phyloP scores from a whole-genome alignment of 2,329 filamentous ascomycete species.

The Pseudogymnoascus sp. region DNA sequence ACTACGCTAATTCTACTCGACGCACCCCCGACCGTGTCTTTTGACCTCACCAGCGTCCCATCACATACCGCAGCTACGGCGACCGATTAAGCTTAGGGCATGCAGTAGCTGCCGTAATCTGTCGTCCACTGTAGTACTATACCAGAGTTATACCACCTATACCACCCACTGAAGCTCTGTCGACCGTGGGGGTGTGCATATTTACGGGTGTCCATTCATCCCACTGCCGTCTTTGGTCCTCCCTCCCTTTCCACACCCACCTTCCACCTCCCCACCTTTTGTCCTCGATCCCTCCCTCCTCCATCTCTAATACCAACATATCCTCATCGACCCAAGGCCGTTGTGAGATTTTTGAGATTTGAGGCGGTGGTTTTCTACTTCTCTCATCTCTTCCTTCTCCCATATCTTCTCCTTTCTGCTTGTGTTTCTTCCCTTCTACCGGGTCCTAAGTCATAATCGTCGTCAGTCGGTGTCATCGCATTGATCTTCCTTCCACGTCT shows the following conservation, averaged over 20 bases:
- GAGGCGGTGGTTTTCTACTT: constrained; percentile 7
- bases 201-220: background rate
- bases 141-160: background rate
- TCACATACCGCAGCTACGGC: background rate
- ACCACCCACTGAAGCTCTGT: background rate
- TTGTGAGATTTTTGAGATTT: constrained; percentile 8
- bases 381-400: constrained; percentile 7
- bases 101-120: background rate
- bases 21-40: background rate
- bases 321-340: background rate
- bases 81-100: background rate
- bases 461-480: constrained; percentile 8
- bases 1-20: background rate
- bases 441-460: background rate
- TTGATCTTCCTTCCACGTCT: constrained; percentile 10
- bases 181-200: background rate
- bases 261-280: constrained; percentile 3
- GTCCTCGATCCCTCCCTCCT: background rate
- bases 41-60: background rate
- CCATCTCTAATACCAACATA: background rate
- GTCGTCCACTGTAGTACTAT: background rate
- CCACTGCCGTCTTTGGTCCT: background rate
- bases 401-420: constrained; percentile 10
- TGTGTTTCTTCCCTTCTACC: constrained; percentile 7
- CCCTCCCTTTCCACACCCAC: constrained; percentile 6